Evolutionary conservation across 352 stramenopile genomes (phyloP).

Genomic region (Pythium aquatile): DNA sequence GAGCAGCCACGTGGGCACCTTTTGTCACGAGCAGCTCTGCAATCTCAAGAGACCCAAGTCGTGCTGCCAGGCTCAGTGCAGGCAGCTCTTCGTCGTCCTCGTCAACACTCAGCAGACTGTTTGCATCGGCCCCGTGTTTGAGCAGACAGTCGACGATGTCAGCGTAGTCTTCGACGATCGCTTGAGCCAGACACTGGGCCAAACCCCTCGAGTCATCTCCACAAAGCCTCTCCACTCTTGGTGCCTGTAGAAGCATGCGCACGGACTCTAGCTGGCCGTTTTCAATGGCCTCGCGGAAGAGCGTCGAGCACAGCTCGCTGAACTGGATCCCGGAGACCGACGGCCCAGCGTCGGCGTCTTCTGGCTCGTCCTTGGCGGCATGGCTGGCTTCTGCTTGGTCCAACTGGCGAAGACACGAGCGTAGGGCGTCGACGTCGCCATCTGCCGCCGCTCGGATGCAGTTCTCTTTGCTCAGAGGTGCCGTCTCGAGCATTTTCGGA

Average conservation of each 20-base stretch:
- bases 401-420: slow-evolving; percentile 3
- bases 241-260: neutral
- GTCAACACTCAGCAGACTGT: slow-evolving; percentile 6
- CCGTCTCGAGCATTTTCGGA: slow-evolving; percentile 8
- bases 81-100: slow-evolving; percentile 4
- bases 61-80: slow-evolving; percentile 16
- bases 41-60: slow-evolving; percentile 24
- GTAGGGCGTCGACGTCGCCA: slow-evolving; percentile 14
- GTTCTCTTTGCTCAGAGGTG: slow-evolving; percentile 16
- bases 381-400: neutral
- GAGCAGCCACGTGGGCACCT: slow-evolving; percentile 22
- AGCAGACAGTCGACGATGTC: slow-evolving; percentile 24
- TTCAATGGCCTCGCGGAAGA: slow-evolving; percentile 23
- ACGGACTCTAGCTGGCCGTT: slow-evolving; percentile 16
- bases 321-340: neutral
- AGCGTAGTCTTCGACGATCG: slow-evolving; percentile 22
- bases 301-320: slow-evolving; percentile 5
- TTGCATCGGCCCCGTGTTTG: slow-evolving; percentile 15
- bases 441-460: slow-evolving; percentile 18
- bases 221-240: slow-evolving; percentile 1
- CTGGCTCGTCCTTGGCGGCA: neutral
- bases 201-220: neutral
- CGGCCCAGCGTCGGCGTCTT: neutral
- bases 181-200: neutral
- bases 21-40: slow-evolving; percentile 17